Evolutionary conservation across 106 monocot species (phyloP), one percentile per base, ranked within the genome.

Genomic region (Dactylorhiza incarnata): DNA sequence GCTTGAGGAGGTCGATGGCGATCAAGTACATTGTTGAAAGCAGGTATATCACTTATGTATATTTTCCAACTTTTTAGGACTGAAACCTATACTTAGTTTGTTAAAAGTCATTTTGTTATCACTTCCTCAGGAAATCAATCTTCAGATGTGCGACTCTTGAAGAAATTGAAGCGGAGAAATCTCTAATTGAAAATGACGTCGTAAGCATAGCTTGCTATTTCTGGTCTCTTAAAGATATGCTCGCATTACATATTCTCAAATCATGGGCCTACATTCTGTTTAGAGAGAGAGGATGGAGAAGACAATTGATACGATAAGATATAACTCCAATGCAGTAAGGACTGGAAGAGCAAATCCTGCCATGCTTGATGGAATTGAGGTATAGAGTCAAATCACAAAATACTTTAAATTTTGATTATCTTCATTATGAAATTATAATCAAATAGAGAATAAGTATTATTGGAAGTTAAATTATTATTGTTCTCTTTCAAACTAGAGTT

Each of bases 201-300:
- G 95, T 95, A 82, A 82, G 87, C 3, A 46, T 25, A 62, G 67
- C 25, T 15, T 49, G 17, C 10, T 24, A 50, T 7, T 8, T 72
- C 5, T 48, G 73, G 7, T 76, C 12, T 45, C 46, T 69, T 77
- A 48, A 10, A 13, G 17, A 53, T 14, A 6, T 73, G 13, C 20
- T 76, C 72, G 48, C 37, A 14, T 62, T 16, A 13, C 19, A 3
- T 24, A 43, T 22, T 49, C 48, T 11, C 9, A 56, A 54, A 37
- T 37, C 17, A 8, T 69, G 25, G 23, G 55, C 10, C 65, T 52
- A 24, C n/a, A 59, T 26, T 45, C 45, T 47, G 77, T 86, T 75
- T 67, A 97, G 97, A 97, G 83, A 85, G 89, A 86, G 67, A 91
- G 81, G 75, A 97, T 97, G 97, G 94, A 97, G 10, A 94, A 91